These are phyloP conservation scores for Cercospora zeae-maydis DNA, from an alignment of 2,329 filamentous ascomycete genomes.

Conservation along the genomic window DNA sequence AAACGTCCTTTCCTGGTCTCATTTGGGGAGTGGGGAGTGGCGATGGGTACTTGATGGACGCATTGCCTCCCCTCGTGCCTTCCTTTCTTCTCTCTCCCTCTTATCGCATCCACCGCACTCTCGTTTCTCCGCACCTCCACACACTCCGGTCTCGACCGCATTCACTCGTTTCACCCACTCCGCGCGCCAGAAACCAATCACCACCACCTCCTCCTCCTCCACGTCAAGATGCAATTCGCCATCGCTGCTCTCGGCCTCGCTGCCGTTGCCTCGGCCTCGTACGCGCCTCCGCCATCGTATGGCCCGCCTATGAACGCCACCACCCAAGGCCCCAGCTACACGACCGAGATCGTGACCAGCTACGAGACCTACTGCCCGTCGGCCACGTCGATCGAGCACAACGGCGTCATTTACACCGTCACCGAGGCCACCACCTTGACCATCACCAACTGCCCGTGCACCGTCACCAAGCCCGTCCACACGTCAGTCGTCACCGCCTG, in stretches of 20 bases:
- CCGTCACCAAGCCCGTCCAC: slow-evolving; percentile 26
- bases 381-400: slow-evolving; percentile 23
- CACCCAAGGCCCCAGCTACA: slow-evolving; percentile 13
- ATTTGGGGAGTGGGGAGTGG: not conserved
- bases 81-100: slow-evolving; percentile 6
- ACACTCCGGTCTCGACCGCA: slow-evolving; percentile 16
- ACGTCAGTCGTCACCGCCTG: slow-evolving; percentile 24
- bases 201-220: not conserved
- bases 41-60: not conserved
- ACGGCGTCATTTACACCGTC: slow-evolving; percentile 23
- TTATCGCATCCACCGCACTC: slow-evolving; percentile 41
- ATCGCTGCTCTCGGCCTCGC: slow-evolving; percentile 23
- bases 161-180: slow-evolving; percentile 18
- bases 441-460: slow-evolving; percentile 27
- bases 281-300: not conserved
- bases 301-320: slow-evolving; percentile 7
- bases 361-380: slow-evolving; percentile 25
- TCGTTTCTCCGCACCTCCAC: slow-evolving; percentile 14
- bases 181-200: slow-evolving; percentile 12
- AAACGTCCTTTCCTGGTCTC: not conserved
- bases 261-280: slow-evolving; percentile 17
- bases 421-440: slow-evolving; percentile 27
- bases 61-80: not conserved
- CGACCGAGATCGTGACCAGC: slow-evolving; percentile 24
- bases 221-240: slow-evolving; percentile 26